phyloP scores from a whole-genome alignment of 305 asterid genomes.

The Ruellia speciosa region DNA sequence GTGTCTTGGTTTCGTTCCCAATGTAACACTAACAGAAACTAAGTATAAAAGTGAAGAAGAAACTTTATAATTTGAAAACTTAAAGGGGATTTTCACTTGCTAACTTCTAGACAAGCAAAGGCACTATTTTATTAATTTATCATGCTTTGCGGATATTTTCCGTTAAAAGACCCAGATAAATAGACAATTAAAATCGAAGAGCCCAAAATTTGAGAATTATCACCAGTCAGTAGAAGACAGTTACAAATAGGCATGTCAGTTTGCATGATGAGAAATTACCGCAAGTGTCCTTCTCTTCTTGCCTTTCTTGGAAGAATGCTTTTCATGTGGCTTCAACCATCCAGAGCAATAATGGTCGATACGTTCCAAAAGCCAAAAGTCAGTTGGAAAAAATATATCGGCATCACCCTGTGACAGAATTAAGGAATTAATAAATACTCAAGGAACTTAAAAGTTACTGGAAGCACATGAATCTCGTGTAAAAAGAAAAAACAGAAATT shows the following conservation, averaged over 20 bases:
- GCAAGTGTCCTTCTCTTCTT: constrained; percentile 78
- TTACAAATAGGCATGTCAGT: neutral
- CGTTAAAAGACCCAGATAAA: no score
- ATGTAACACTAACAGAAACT: no score
- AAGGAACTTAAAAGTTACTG: constrained; percentile 2
- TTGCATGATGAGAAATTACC: constrained; percentile 37
- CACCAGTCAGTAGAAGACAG: neutral
- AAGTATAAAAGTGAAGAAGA: no score
- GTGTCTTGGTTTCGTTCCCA: no score
- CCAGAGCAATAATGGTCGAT: constrained; percentile 91
- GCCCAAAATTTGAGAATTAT: neutral
- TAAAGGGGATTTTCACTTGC: no score
- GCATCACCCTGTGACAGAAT: constrained; percentile 78
- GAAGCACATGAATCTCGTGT: neutral
- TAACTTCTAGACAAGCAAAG: no score
- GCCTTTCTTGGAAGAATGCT: constrained; percentile 50
- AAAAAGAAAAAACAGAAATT: no score
- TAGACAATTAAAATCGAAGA: no score
- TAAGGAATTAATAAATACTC: constrained; percentile 12
- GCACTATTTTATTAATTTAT: no score
- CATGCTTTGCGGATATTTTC: no score
- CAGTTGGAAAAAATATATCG: constrained; percentile 93
- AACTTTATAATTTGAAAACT: no score
- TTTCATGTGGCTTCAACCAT: constrained; percentile 44
- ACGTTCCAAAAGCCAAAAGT: constrained; percentile 78